A percentile compares a stretch with the other conserved stretches of the same genome.
These are phyloP conservation scores for Raffaelea deltoideospora DNA, from an alignment of 2,329 filamentous ascomycete genomes.

Conservation along the genomic window DNA sequence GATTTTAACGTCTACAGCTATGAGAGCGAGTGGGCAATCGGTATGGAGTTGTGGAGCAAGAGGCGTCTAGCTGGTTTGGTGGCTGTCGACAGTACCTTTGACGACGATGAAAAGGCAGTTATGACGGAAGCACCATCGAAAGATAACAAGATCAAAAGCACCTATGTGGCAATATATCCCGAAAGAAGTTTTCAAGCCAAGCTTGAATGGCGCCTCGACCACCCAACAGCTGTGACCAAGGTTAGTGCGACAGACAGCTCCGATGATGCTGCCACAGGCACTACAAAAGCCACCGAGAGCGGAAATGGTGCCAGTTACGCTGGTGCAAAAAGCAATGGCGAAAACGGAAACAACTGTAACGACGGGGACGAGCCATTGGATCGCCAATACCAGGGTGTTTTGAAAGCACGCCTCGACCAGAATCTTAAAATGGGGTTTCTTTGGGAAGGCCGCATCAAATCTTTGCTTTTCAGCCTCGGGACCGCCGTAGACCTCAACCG, in stretches of 20 bases:
- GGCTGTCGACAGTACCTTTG: conserved; percentile 16
- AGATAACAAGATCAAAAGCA: no score
- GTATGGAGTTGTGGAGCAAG: conserved; percentile 83
- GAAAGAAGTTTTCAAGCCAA: conserved; percentile 34
- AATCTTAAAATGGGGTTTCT: conserved; percentile 71
- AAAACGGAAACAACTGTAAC: no score
- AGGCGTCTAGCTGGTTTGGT: conserved; percentile 25
- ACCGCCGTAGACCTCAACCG: conserved; percentile 68
- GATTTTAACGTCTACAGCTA: conserved; percentile 98
- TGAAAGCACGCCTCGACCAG: conserved; percentile 84
- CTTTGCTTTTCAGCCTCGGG: conserved; percentile 80
- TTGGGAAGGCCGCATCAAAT: conserved; percentile 89
- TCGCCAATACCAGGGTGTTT: conserved; percentile 67
- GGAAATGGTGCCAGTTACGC: no score
- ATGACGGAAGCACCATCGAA: neutral
- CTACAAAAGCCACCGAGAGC: no score
- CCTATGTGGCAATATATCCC: no score
- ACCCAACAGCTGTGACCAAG: neutral
- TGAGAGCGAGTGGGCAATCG: conserved; percentile 84
- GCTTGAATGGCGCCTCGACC: conserved; percentile 32
- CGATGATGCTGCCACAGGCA: neutral
- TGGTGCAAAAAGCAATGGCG: conserved; percentile 19
- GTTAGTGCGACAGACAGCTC: conserved; percentile 1
- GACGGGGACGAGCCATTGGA: no score
- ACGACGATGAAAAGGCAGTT: neutral